These are phyloP conservation scores for Epichloe aotearoae DNA, from an alignment of 2,329 filamentous ascomycete genomes.

Conservation along the genomic window DNA sequence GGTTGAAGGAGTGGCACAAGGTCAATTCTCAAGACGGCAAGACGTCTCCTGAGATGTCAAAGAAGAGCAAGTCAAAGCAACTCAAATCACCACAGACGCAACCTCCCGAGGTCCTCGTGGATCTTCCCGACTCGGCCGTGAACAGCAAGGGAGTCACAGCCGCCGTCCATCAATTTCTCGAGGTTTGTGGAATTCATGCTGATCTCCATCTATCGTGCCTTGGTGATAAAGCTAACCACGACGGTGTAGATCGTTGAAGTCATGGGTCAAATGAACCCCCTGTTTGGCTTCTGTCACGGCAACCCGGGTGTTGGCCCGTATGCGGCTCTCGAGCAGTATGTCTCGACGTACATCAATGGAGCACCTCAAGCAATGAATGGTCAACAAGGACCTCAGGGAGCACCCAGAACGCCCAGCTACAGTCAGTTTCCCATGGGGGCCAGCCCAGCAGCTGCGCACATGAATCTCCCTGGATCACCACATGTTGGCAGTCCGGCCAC, in stretches of 20 bases:
- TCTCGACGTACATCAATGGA: conserved; percentile 32
- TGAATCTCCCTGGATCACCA: conserved; percentile 49
- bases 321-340: conserved; percentile 46
- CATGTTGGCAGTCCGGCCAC: conserved; percentile 48
- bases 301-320: conserved; percentile 44
- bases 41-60: conserved; percentile 52
- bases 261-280: conserved; percentile 51
- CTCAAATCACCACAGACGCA: conserved; percentile 46
- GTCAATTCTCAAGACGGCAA: conserved; percentile 44
- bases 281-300: conserved; percentile 44
- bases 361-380: conserved; percentile 30
- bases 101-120: conserved; percentile 43
- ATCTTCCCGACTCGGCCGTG: conserved; percentile 45
- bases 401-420: conserved; percentile 40
- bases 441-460: conserved; percentile 46
- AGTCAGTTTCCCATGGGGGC: conserved; percentile 45
- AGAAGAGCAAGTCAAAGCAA: conserved; percentile 46
- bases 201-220: conserved; percentile 2
- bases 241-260: conserved; percentile 45
- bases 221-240: conserved; percentile 9
- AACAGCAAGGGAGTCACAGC: conserved; percentile 48
- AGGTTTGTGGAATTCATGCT: conserved; percentile 28
- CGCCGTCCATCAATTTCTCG: conserved; percentile 50
- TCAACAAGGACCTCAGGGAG: conserved; percentile 32
- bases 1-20: conserved; percentile 53